These are phyloP conservation scores for Arabidopsis suecica DNA, from an alignment of 345 rosid species.

Conservation along the genomic window DNA sequence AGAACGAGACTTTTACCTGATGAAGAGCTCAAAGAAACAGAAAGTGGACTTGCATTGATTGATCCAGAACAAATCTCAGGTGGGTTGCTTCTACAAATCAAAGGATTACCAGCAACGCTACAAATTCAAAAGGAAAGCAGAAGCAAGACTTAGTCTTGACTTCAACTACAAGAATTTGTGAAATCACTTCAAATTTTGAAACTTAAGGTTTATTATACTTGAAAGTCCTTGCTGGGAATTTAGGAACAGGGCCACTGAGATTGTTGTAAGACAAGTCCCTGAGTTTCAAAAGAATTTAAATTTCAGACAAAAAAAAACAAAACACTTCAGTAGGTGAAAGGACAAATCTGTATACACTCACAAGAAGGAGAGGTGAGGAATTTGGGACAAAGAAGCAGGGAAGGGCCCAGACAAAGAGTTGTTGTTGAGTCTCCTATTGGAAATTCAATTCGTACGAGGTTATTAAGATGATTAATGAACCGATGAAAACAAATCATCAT, in stretches of 20 bases:
- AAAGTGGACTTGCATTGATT: conserved; percentile 54
- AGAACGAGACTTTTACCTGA: conserved; percentile 38
- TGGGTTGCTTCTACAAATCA: conserved; percentile 71
- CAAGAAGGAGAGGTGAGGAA: conserved; percentile 86
- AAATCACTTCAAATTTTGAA: neutral
- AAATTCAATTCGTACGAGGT: conserved; percentile 41
- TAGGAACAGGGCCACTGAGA: conserved; percentile 86
- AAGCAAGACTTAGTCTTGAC: conserved; percentile 26
- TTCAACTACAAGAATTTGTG: neutral
- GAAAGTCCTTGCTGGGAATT: conserved; percentile 86
- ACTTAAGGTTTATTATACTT: conserved; percentile 55
- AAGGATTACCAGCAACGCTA: conserved; percentile 84
- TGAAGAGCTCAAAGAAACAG: conserved; percentile 61
- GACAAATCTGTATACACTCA: conserved; percentile 63
- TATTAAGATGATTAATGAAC: conserved; percentile 14
- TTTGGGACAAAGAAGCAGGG: conserved; percentile 75
- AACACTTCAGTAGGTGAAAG: conserved; percentile 21
- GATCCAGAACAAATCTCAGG: conserved; percentile 69
- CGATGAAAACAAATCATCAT: conserved; percentile 14
- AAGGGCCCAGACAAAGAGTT: conserved; percentile 86
- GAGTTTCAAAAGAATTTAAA: conserved; percentile 19
- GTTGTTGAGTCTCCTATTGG: conserved; percentile 87
- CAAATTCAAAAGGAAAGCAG: conserved; percentile 40
- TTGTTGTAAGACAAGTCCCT: conserved; percentile 97
- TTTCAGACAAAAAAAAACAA: conserved; percentile 11